Percentiles rank a stretch among this genome's conserved stretches.
phyloP scores from a whole-genome alignment of 2,329 filamentous ascomycete genomes.

The Aspergillus pseudoglaucus region DNA sequence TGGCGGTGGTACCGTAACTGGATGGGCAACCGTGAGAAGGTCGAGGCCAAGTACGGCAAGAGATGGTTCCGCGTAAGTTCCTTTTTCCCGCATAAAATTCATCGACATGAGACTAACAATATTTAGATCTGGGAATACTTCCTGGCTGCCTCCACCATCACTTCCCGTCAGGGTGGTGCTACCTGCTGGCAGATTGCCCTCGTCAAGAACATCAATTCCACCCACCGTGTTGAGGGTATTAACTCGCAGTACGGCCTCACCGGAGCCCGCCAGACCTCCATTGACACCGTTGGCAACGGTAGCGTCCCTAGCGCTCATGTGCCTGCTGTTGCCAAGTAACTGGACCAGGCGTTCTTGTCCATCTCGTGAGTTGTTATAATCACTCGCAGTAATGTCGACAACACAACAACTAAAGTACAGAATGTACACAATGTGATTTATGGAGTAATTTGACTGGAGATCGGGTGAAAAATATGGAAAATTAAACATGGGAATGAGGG shows the following conservation, averaged over 20 bases:
- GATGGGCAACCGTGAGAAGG: constrained; percentile 88
- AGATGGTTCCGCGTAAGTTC: constrained; percentile 84
- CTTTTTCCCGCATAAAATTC: neutral
- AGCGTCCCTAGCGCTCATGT: constrained; percentile 30
- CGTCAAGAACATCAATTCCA: constrained; percentile 86
- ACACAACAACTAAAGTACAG: neutral
- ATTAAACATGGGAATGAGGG: neutral
- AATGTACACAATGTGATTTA: neutral
- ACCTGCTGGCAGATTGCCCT: constrained; percentile 82
- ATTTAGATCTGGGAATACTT: constrained; percentile 82
- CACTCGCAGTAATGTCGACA: neutral
- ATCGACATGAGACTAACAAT: neutral
- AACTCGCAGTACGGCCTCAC: constrained; percentile 60
- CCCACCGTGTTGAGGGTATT: constrained; percentile 72
- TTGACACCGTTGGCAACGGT: constrained; percentile 28
- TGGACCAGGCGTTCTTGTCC: neutral
- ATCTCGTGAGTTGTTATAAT: neutral
- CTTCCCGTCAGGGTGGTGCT: constrained; percentile 73
- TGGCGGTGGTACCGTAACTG: constrained; percentile 99
- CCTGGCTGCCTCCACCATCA: constrained; percentile 77
- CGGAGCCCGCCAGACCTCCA: constrained; percentile 54
- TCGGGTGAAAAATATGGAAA: neutral
- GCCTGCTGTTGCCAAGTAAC: constrained; percentile 16
- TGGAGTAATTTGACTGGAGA: neutral
- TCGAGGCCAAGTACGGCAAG: constrained; percentile 88